Evolutionary conservation across 2,329 filamentous ascomycete genomes (phyloP), one percentile per base, ranked within the genome.

Genomic region (Epichloe glyceriae): DNA sequence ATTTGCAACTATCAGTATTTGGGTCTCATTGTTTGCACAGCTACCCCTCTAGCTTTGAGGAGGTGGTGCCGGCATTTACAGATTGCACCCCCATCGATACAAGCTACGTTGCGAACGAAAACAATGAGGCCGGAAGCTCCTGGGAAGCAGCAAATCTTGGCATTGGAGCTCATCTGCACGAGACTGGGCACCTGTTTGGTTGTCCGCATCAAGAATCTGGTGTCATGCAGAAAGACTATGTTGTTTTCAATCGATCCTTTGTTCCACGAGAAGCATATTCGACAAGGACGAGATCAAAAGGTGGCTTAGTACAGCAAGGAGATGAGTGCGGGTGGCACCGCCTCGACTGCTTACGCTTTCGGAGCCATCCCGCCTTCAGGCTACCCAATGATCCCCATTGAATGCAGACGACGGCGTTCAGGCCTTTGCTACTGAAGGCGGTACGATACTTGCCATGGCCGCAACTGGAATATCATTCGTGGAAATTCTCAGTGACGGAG

Each of bases 61-160:
- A 97, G 61, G 85, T 97, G 1, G 86, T 88, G 4, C 82, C 88
- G 19, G 85, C 89, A 5, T 95, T 97, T 60, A 85, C 80, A 15
- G 90, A 97, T 66, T 95, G 89, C 66, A 95, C 90, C 3, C 81
- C 84, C 34, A 96, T 89, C 0, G 88, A 97, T 62, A 86, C 83
- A 10, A 78, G 80, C 39, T 78, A 79, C 58, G 82, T 95, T 38
- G 85, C 86, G 15, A 95, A 96, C 60, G 88, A 95, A 63, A 88
- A 82, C 64, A 85, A 86, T 58, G 87, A 95, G 57, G 84, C 83
- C 6, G 90, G 90, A 22, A 95, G 87, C 62, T 93, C 83, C 45
- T 97, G 91, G 91, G 91, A 97, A 65, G 83, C 89, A n/a, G 89
- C 88, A 26, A 95, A 91, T 59, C 85, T 95, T 54, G 90, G 90